Evolutionary conservation across 192 early-diverging fungal genomes (phyloP), one percentile per base, ranked within the genome.

Genomic region (Geranomyces michiganensis): DNA sequence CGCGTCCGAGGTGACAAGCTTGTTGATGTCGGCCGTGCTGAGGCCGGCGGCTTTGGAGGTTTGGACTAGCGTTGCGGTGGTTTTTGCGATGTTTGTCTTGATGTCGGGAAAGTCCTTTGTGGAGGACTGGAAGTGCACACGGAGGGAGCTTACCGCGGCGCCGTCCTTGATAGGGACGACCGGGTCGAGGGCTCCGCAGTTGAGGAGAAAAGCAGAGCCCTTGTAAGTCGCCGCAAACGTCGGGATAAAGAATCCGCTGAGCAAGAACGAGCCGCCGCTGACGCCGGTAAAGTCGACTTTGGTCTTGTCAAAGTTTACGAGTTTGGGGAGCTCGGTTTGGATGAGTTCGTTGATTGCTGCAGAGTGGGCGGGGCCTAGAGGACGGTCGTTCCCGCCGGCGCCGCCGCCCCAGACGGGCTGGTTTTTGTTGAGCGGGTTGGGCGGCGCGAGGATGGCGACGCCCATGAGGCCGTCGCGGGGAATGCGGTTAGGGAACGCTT

Each of bases 361-460:
- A 5, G 64, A 44, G 58, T 77, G 75, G 7, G 32, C 31, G 14
- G 75, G 75, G 44, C 70, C 75, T 19, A 65, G 48, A 12, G 75
- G 56, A 15, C 75, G 70, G 55, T 65, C 41, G 24, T 46, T 44
- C 19, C 63, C 75, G 33, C 31, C 36, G 7, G n/a, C 32, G 15
- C 75, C 69, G 19, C 75, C 69, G 64, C 73, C 67, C 32, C 67
- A 53, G 36, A 70, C 19, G 65, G 33, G 33, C 21, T 27, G 33
- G 47, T 65, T 65, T 0, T 49, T 30, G 33, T 63, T 65, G 31
- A 29, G 29, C 21, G 48, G 51, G 26, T 63, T 51, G 59, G 70
- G 70, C 24, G 75, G 75, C n/a, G 75, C 75, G 24, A 77, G 67
- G 9, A 77, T 45, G 30, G 68, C 63, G n/a, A 77, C 75, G n/a